Evolutionary conservation across 1,139 yeast species (phyloP), one percentile per base, ranked within the genome.

Genomic region (Ogataea hybrid): DNA sequence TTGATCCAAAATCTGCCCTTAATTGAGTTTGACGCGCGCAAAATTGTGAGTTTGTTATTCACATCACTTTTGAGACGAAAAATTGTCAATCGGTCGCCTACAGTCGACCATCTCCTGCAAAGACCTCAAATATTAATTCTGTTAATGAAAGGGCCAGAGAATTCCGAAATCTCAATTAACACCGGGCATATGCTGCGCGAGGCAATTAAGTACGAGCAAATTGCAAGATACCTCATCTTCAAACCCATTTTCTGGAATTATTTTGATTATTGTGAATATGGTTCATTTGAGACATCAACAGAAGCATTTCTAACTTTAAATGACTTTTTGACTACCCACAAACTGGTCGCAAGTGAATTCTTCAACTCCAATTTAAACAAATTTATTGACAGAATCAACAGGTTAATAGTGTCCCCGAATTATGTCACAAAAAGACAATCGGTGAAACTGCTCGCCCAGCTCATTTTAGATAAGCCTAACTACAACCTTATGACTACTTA

Each of bases 341-440:
- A 80, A 53, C 73, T 73, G 52, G 60, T 84, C 25, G 88, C 85
- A 0, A 70, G 85, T 4, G 88, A 81, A 39, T 90, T 88, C 56
- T 73, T 89, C 53, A 58, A 63, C 58, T 72, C 57, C 8, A 77
- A 81, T 55, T 71, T 79, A 44, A 74, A 69, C 2, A 57, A 58
- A 25, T 87, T 92, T 63, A 81, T 81, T 28, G 60, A 64, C 30
- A 68, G 70, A 49, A 82, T 88, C 53, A 88, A 86, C 61, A 71
- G 71, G 47, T 67, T 90, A 47, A 81, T 92, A 53, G 77, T 79
- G 37, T 83, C 88, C 39, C 77, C 78, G 17, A 89, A 86, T 62
- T 92, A 92, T 62, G 97, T 92, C 28, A 88, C 95, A 5, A 88
- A 89, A 59, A 77, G 98, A 48, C 98, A 92, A 64, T 82, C 95